Evolutionary conservation across 2,329 filamentous ascomycete genomes (phyloP), one percentile per base, ranked within the genome.

Genomic region (Botrytis aclada): DNA sequence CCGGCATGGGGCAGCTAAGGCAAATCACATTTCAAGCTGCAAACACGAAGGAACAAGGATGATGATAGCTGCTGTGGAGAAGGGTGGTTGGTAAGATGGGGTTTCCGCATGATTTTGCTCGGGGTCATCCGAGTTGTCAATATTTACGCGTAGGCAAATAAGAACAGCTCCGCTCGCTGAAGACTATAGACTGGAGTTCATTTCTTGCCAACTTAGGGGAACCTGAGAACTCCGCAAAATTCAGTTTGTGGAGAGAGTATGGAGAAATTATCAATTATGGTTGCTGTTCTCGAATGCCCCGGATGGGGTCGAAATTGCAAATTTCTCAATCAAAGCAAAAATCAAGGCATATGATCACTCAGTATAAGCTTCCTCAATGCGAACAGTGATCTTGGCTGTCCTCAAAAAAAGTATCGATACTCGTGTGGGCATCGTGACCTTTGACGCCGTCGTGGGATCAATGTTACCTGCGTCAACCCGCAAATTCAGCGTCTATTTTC

Each of bases 31-130:
- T 45, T 43, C 32, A 22, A 34, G 14, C 25, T 54, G 8, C 32
- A 66, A 37, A 54, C 12, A 62, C 22, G 6, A 61, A 39, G n/a
- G 7, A n/a, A 51, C 60, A 54, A 64, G 60, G 45, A 56, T 41
- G n/a, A 4, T 41, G 20, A 18, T 64, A 25, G 37, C 25, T 41
- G n/a, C 6, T 56, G 60, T 43, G 45, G 69, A 65, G 60, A 43
- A 71, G n/a, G 61, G n/a, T 61, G 60, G 69, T 71, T 71, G 69
- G 58, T 71, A 37, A 66, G 64, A 54, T 39, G 45, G 25, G 64
- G 22, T 51, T 47, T 65, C 14, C 34, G 25, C 25, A 37, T 47
- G 41, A 37, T 65, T 51, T 65, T 32, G 29, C 45, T 66, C 32
- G 63, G 43, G 62, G 32, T 54, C 22, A 66, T 54, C 64, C 32